Evolutionary conservation across 1,139 yeast genomes (phyloP), one percentile per base, ranked within the genome.

Genomic region (Yamadazyma atlantica): DNA sequence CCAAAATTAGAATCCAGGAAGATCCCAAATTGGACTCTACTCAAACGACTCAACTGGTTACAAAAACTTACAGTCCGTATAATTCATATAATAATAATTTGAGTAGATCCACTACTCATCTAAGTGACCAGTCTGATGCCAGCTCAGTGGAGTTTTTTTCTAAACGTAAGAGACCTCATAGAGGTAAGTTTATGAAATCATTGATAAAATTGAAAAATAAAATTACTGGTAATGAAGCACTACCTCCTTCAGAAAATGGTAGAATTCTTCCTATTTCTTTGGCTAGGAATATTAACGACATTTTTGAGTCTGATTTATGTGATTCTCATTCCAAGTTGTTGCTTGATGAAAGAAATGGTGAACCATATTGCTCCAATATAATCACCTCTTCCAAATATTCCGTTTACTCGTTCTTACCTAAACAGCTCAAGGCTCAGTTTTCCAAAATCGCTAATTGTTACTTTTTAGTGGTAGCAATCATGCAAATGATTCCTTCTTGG

Each of bases 401-500:
- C 4, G 46, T 85, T 2, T 80, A 82, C 55, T 78, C 92, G 35
- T 92, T 94, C 51, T 53, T 92, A 2, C 98, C 98, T 3, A 80
- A 92, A 45, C 97, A 92, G 55, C 58, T 92, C 33, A 74, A 78
- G 44, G 96, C 95, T 2, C 98, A 92, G 58, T 90, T 92, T 54
- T 87, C 96, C 14, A 92, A 89, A 57, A 57, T 92, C 33, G 98
- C 98, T 13, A 92, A 92, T 54, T 73, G 92, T 49, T 76, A 89
- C 59, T 89, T 92, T 61, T 63, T 92, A 75, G 72, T 80, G 8
- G 94, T 92, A 17, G 90, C 97, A 2, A 85, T 92, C 43, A 69
- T 90, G 73, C 97, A 92, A 57, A 83, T 90, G 94, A 84, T 92
- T 37, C 98, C 98, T 0, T 80, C 90, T 1, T 92, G 97, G 97